phyloP scores from a whole-genome alignment of 1,139 yeast genomes.

The Kodamaea plutei region DNA sequence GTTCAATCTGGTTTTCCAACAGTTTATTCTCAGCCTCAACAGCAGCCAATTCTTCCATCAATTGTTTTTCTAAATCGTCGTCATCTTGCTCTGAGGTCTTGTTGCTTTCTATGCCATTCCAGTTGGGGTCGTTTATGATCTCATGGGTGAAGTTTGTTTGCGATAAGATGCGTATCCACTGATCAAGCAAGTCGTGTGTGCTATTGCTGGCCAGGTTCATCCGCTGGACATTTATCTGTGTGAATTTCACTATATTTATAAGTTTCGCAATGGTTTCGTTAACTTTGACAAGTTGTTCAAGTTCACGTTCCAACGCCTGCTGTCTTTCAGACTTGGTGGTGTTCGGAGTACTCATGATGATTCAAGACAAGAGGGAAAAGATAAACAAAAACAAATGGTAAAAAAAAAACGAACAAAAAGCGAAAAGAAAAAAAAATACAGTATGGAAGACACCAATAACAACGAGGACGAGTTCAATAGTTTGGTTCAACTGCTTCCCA shows the following conservation, averaged over 20 bases:
- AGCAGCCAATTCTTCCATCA: conserved; percentile 22
- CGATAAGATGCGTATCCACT: conserved; percentile 45
- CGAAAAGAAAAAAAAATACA: too few species aligned
- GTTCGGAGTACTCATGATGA: too few species aligned
- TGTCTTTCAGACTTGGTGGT: conserved; percentile 17
- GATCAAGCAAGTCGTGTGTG: conserved; percentile 36
- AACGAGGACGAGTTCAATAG: conserved; percentile 5
- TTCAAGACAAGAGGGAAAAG: too few species aligned
- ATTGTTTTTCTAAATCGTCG: conserved; percentile 20
- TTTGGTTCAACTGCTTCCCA: conserved; percentile 38
- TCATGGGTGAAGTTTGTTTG: conserved; percentile 44
- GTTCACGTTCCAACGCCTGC: conserved; percentile 35
- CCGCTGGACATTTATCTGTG: conserved; percentile 27
- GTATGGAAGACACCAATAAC: background rate
- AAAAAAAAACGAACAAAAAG: too few species aligned
- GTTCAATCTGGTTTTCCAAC: conserved; percentile 23
- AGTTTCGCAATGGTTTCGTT: conserved; percentile 30
- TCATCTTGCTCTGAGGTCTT: conserved; percentile 18
- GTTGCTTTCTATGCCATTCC: conserved; percentile 25
- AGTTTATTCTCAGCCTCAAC: conserved; percentile 27
- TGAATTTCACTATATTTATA: conserved; percentile 24
- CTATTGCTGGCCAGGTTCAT: conserved; percentile 31
- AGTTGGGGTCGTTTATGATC: conserved; percentile 28
- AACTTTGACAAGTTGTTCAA: conserved; percentile 30
- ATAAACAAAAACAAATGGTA: too few species aligned